Evolutionary conservation across 164 flowering plant species (phyloP).

Genomic region (Piper longum): DNA sequence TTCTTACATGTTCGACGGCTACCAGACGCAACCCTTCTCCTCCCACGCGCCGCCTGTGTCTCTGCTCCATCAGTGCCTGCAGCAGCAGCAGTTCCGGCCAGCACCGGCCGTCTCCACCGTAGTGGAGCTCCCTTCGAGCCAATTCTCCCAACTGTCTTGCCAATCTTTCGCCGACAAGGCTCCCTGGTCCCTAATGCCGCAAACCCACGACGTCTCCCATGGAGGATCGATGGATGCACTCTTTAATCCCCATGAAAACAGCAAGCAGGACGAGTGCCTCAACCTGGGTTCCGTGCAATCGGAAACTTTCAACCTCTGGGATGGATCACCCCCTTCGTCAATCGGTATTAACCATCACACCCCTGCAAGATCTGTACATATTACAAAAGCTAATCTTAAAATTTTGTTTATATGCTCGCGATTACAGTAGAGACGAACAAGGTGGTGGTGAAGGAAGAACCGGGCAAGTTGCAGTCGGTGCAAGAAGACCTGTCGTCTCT

Average conservation of each 20-base stretch:
- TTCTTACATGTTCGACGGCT: constrained; percentile 5
- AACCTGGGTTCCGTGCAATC: neutral
- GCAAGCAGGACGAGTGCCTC: neutral
- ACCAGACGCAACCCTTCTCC: neutral
- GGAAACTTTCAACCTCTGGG: neutral
- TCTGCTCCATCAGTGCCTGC: constrained; percentile 8
- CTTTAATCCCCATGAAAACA: neutral
- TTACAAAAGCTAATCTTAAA: too few species aligned
- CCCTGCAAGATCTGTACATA: too few species aligned
- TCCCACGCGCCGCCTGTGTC: constrained; percentile 5
- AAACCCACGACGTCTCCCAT: neutral
- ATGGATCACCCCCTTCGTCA: neutral
- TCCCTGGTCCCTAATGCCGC: neutral
- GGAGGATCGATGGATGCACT: neutral
- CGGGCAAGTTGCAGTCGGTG: constrained; percentile 17
- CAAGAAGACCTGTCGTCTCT: constrained; percentile 39
- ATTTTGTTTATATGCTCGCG: neutral
- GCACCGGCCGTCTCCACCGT: constrained; percentile 10
- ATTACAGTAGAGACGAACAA: constrained; percentile 12
- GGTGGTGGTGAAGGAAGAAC: constrained; percentile 8
- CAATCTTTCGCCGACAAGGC: neutral
- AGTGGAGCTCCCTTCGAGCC: constrained; percentile 21
- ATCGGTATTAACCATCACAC: neutral
- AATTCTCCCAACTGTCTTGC: neutral
- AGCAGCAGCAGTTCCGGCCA: neutral